Percentiles rank a stretch among this genome's conserved stretches.
These are phyloP conservation scores for Pseudogymnoascus destructans DNA, from an alignment of 2,329 filamentous ascomycete species.

Conservation along the genomic window DNA sequence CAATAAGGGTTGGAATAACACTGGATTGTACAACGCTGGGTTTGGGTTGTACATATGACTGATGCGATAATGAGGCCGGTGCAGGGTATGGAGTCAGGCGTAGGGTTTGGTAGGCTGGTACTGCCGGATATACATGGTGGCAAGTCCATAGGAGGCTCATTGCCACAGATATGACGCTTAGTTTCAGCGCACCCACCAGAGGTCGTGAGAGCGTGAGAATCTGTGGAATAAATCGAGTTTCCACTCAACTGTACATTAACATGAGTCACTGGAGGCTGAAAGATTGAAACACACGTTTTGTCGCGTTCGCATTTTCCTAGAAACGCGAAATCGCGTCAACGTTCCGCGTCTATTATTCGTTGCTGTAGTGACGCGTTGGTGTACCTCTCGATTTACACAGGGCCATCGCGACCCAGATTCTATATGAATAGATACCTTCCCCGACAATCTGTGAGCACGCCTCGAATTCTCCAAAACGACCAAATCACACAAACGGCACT, in stretches of 20 bases:
- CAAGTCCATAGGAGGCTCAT: background rate
- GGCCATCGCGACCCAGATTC: background rate
- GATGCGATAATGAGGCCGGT: background rate
- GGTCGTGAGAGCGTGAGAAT: background rate
- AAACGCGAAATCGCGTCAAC: slow-evolving; percentile 1
- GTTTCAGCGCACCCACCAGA: background rate
- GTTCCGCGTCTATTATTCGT: slow-evolving; percentile 6
- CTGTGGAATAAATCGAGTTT: background rate
- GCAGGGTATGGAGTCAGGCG: slow-evolving; percentile 1
- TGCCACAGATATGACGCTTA: slow-evolving; percentile 1
- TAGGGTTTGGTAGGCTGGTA: slow-evolving; percentile 5
- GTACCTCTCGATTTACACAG: background rate
- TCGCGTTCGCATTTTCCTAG: background rate
- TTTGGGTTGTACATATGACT: background rate
- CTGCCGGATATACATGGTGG: background rate
- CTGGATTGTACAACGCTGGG: background rate
- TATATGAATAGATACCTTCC: slow-evolving; percentile 4
- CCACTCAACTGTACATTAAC: background rate
- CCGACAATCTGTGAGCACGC: background rate
- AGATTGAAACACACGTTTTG: slow-evolving; percentile 4
- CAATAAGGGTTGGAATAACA: slow-evolving; percentile 1
- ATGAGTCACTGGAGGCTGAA: slow-evolving; percentile 2
- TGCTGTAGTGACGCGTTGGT: slow-evolving; percentile 3
- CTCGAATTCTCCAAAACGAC: background rate
- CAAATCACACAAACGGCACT: background rate